phyloP scores from a whole-genome alignment of 257 asterid species.

The Ilex aquifolium region DNA sequence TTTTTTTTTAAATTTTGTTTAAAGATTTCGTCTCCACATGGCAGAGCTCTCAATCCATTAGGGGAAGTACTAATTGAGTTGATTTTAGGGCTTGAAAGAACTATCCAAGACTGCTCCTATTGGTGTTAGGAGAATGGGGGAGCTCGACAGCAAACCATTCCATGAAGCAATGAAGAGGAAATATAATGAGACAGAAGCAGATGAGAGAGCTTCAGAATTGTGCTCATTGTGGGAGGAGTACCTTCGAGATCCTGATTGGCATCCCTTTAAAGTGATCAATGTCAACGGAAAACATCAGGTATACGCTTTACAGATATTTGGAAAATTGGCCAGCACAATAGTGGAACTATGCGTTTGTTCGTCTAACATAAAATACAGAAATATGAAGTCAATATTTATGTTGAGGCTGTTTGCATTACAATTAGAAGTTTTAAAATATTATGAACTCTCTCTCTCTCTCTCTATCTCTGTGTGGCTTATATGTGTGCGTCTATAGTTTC shows the following conservation, averaged over 20 bases:
- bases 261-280: slow-evolving; percentile 61
- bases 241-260: slow-evolving; percentile 94
- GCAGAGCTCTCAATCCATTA: slow-evolving; percentile 3
- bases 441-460: no score
- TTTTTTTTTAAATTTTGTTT: slow-evolving; percentile 5
- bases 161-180: slow-evolving; percentile 25
- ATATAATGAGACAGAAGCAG: slow-evolving; percentile 60
- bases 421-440: no score
- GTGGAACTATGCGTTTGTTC: no score
- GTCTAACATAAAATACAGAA: no score
- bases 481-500: no score
- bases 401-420: no score
- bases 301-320: slow-evolving; percentile 10
- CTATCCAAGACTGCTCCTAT: slow-evolving; percentile 33
- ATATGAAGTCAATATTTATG: no score
- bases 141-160: slow-evolving; percentile 74
- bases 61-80: slow-evolving; percentile 17
- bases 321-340: no score
- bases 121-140: slow-evolving; percentile 91
- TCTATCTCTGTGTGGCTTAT: no score
- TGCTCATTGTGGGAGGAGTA: slow-evolving; percentile 90
- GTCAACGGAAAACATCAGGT: slow-evolving; percentile 59
- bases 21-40: background rate
- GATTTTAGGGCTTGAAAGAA: slow-evolving; percentile 62
- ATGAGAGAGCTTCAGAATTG: slow-evolving; percentile 73